Base-by-base conservation (phyloP, 345 rosid species). In the Stellera chamaejasme region DNA sequence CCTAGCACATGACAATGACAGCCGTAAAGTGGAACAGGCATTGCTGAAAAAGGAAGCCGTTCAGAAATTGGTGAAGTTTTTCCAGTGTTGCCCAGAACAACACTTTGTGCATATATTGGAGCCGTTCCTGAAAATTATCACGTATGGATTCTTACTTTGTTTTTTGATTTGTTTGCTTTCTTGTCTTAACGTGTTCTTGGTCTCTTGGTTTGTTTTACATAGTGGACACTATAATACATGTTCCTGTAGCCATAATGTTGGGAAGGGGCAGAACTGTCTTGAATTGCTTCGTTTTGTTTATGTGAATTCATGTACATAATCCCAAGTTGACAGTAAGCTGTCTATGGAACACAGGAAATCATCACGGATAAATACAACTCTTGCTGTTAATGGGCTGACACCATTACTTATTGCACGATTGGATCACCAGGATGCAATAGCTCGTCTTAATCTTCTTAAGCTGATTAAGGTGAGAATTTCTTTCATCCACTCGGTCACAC, bases 1-100 rank as follows among this genome's bases (percentile, higher is more conserved):
- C 82, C 77, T 93, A 81, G 96, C 97, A 59, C 97, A 74, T 77
- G 99, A 93, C 79, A 93, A 87, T 73, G 99, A 93, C 79, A 79
- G 67, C 66, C 91, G 79, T 69, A 89, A 85, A 77, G 99, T 93
- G 70, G 99, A 93, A 69, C 96, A 93, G 62, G 92, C 92, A 26
- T 73, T 93, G 79, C 80, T 93, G 58, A 93, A 79, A 66, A 83
- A 82, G 67, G 96, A 93, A 47, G 96, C 97, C 16, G 80, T 87
- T 60, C 87, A 87, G 69, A 93, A 77, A 63, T 61, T 93, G 73
- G 99, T 93, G 54, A 79, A 80, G 70, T 93, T 90, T 68, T 93
- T 93, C 82, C 92, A 83, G 62, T 72, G 90, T 74, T 87, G 99
- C 55, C 99, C 97, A 3, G 97, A 94, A 66, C 96, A 76, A 62